Conservation (phyloP, 495 filamentous ascomycete genomes). For the Lasiosphaeria ovina region DNA sequence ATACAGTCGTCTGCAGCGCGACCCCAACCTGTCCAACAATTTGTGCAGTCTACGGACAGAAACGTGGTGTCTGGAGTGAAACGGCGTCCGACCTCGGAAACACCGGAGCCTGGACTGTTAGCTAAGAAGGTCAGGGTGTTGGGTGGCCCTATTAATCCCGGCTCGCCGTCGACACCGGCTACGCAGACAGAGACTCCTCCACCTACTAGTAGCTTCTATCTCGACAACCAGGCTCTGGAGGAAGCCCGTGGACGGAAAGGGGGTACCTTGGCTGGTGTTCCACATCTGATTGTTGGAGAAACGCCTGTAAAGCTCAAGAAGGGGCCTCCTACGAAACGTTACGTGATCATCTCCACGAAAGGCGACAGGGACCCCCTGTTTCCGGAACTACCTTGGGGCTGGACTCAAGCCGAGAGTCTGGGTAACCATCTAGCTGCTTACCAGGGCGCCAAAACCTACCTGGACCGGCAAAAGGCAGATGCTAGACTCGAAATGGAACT, state of each 20-base stretch:
- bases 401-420: slow-evolving; percentile 30
- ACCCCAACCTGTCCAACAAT: neutral
- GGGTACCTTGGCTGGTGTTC: slow-evolving; percentile 21
- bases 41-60: slow-evolving; percentile 3
- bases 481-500: slow-evolving; percentile 28
- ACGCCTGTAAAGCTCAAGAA: slow-evolving; percentile 26
- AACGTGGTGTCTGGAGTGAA: slow-evolving; percentile 16
- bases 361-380: slow-evolving; percentile 28
- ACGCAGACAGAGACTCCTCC: neutral
- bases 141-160: neutral
- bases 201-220: slow-evolving; percentile 1
- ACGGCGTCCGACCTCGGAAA: slow-evolving; percentile 15
- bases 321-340: slow-evolving; percentile 30
- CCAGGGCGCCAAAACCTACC: slow-evolving; percentile 20
- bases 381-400: slow-evolving; percentile 19
- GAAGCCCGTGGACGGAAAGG: slow-evolving; percentile 6
- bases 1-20: neutral
- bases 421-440: slow-evolving; percentile 28
- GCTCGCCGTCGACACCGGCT: slow-evolving; percentile 4
- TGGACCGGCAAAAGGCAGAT: slow-evolving; percentile 27
- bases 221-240: slow-evolving; percentile 20
- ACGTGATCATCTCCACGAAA: slow-evolving; percentile 26
- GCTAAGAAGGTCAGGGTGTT: slow-evolving; percentile 27
- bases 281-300: slow-evolving; percentile 26
- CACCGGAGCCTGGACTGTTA: slow-evolving; percentile 9